phyloP scores from a whole-genome alignment of 257 asterid genomes.

The Lithospermum erythrorhizon region DNA sequence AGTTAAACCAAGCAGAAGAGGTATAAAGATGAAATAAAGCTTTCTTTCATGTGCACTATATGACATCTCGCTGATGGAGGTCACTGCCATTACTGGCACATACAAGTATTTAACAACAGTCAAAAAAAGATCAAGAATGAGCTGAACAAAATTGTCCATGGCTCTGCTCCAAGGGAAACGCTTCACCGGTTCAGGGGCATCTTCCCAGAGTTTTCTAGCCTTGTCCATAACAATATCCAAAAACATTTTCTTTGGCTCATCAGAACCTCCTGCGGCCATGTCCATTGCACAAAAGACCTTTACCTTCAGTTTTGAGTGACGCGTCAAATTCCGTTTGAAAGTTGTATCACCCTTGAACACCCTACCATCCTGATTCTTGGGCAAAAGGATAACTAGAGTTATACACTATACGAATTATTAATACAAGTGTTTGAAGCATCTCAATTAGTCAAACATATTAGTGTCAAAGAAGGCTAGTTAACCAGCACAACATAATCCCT shows the following conservation, averaged over 20 bases:
- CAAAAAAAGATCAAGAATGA: slow-evolving; percentile 50
- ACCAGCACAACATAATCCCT: too few relatives aligned
- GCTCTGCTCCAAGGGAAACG: slow-evolving; percentile 79
- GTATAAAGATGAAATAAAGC: slow-evolving; percentile 53
- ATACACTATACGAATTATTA: neutral
- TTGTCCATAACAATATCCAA: slow-evolving; percentile 27
- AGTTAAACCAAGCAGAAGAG: slow-evolving; percentile 60
- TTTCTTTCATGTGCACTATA: slow-evolving; percentile 92
- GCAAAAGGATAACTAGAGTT: neutral
- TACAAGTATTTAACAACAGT: slow-evolving; percentile 49
- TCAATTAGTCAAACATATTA: too few relatives aligned
- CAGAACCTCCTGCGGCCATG: slow-evolving; percentile 56
- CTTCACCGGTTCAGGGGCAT: slow-evolving; percentile 63
- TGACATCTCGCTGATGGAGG: slow-evolving; percentile 77
- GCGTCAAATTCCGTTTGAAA: slow-evolving; percentile 23
- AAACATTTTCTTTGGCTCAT: slow-evolving; percentile 33
- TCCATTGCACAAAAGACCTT: slow-evolving; percentile 40
- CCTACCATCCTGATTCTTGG: slow-evolving; percentile 8
- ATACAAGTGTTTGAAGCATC: too few relatives aligned
- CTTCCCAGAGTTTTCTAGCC: slow-evolving; percentile 59
- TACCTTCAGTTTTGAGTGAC: slow-evolving; percentile 12
- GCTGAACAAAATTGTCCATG: slow-evolving; percentile 57
- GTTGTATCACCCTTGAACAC: slow-evolving; percentile 21
- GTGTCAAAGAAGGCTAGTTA: too few relatives aligned
- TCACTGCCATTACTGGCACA: slow-evolving; percentile 46